Base-by-base conservation (phyloP, 192 early-diverging fungal species). In the Thamnidium elegans region DNA sequence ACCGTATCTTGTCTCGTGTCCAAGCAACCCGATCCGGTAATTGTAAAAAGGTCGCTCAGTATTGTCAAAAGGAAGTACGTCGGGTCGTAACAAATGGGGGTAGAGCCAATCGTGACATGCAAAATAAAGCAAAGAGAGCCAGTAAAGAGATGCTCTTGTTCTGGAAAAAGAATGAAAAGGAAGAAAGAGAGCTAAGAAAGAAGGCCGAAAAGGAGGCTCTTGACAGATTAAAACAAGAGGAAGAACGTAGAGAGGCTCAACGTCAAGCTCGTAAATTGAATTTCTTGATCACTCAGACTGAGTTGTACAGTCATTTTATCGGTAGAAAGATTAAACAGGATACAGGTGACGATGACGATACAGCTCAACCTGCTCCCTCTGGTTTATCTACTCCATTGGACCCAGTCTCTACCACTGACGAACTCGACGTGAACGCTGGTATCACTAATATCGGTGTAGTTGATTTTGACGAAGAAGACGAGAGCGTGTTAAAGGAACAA, bases 251-350 rank as follows among this genome's bases (percentile, higher is more conserved):
- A 36, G 94, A 96, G 62, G 80, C 85, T 5, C 78, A 86, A 39
- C 81, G 94, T 46, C 94, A 96, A 69, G 86, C 86, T 8, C 84
- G 92, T 55, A 96, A 96, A 69, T 84, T 96, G 56, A 93, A 96
- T 70, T 96, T 96, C 66, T 78, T 96, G 64, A 92, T 96, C 53
- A 88, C 90, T 0, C 94, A 96, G 67, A 96, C 94, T 0, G 94
- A 96, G 63, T 81, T 96, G 8, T 96, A 92, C 74, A 91, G 89
- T 56, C 92, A 94, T 78, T 96, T 96, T 78, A 86, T 94, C 51
- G 92, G 90, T 58, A 86, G 87, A 62, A 94, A 94, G 70, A 87
- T 92, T 50, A 71, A 76, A 19, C 60, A 67, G 19, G 67, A 64
- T 50, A 63, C 45, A 8, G 75, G 69, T 20, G 78, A 71, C 3